Base-by-base conservation (phyloP, 208 protist species). In the Trypanosoma boissoni region DNA sequence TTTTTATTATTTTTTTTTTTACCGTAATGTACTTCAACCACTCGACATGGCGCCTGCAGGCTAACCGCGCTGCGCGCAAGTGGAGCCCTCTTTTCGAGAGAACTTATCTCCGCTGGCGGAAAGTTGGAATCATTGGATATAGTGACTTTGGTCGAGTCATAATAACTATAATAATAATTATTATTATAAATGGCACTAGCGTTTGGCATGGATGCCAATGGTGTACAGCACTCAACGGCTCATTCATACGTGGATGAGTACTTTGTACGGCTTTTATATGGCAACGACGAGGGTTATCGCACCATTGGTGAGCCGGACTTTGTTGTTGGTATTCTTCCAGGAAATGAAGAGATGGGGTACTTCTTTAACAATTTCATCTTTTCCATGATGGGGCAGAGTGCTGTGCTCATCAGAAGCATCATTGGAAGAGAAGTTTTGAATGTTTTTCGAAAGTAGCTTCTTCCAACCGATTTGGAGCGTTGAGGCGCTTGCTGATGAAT, bases 21-120 rank as follows among this genome's bases (percentile, higher is more conserved):
- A 53, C 74, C 43, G 86, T 89, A 76, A 10, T 90, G 26, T 88
- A 95, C 82, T 95, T 95, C 74, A 91, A 93, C 74, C 80, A 83
- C 45, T 68, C 55, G 21, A 66, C 81, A 18, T 86, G 86, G 86
- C 77, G 84, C 16, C 50, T 88, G 26, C 61, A 69, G 63, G 64
- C 24, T 31, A 70, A 65, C 27, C 82, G 83, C 43, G 54, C 49
- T 5, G 74, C 60, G 58, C 81, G 69, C 68, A 81, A 85, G 70
- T 95, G 83, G 83, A 80, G 91, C 29, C 64, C 60, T n/a, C n/a
- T n/a, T n/a, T 95, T 86, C 69, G 70, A 70, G 68, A 86, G 81
- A 64, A 63, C 62, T n/a, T 71, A 81, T 29, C 26, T 91, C 18
- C 57, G 58, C 7, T 63, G 72, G 1, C 60, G 89, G 71, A 91